Conservation (phyloP, 768 basidiomycete species). For the Auricularia auricula-judae region DNA sequence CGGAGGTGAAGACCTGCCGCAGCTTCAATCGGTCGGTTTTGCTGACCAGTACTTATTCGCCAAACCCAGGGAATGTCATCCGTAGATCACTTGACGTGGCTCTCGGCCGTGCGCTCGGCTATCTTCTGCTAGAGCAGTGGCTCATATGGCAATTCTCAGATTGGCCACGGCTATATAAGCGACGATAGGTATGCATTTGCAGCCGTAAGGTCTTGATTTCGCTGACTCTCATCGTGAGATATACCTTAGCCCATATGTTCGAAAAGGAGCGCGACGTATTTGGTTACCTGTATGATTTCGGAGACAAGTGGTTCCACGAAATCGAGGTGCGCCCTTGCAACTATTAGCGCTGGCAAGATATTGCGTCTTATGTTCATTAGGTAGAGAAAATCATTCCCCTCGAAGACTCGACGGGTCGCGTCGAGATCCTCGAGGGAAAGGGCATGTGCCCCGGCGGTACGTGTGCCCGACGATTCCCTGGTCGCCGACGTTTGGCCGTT, state of each 20-base stretch:
- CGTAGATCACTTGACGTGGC: not conserved
- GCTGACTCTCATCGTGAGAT: constrained; percentile 6
- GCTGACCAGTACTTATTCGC: not conserved
- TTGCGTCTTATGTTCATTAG: constrained; percentile 3
- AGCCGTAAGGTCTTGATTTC: not conserved
- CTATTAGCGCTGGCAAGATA: not conserved
- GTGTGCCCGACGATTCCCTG: not conserved
- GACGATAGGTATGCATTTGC: constrained; percentile 14
- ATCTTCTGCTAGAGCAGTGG: not conserved
- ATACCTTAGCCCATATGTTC: constrained; percentile 20
- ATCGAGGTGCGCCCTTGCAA: constrained; percentile 15
- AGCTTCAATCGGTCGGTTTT: constrained; percentile 3
- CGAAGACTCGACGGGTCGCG: constrained; percentile 19
- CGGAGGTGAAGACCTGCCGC: constrained; percentile 13
- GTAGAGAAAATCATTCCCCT: constrained; percentile 17
- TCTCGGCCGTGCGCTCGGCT: not conserved
- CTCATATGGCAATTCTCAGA: not conserved
- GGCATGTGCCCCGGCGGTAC: constrained; percentile 18
- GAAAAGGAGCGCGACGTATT: constrained; percentile 20
- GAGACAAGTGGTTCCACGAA: constrained; percentile 22
- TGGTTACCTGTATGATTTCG: constrained; percentile 24
- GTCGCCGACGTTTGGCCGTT: constrained; percentile 9
- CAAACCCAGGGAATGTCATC: not conserved
- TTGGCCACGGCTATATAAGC: constrained; percentile 19
- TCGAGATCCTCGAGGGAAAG: constrained; percentile 18